Evolutionary conservation across 164 flowering plant genomes (phyloP), one percentile per base, ranked within the genome.

Genomic region (Kalanchoe fedtschenkoi): DNA sequence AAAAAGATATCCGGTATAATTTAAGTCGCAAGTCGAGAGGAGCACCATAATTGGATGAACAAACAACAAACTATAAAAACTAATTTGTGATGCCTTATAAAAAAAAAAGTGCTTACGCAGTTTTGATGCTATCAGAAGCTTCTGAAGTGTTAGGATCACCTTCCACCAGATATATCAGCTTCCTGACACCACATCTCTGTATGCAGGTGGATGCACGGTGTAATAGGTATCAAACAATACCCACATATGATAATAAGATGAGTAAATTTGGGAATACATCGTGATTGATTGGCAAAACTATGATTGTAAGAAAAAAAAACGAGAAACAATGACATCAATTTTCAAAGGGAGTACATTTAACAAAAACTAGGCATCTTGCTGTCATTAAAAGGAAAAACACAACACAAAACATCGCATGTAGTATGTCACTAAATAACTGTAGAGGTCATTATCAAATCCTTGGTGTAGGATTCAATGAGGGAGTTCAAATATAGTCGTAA

Each of bases 91-190:
- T 42, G 41, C 6, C 39, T 35, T 17, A 35, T 17, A 37, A 16
- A 29, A 19, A 10, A n/a, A 17, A 24, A 34, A 44, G 64, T 57
- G 28, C 91, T 79, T 80, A 93, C 97, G 97, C 99, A 65, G 99
- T 93, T 82, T 93, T 93, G 66, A 93, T 85, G 79, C 88, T 84
- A 70, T 90, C 99, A 54, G 96, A 84, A 28, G 89, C 96, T 76
- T 90, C 97, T 65, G 77, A 78, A 61, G 74, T 62, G 77, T 93
- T 93, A 46, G 90, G 89, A 41, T 93, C 96, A 65, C 99, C 99
- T 81, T 90, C 97, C 68, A 93, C 91, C 56, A 93, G 64, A 77
- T 90, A 93, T 69, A 93, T 87, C 71, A 87, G 76, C 83, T 81
- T 90, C 71, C 76, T 86, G 51, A 93, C 79, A 54, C 99, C 99